These are phyloP conservation scores for Magnusiomyces suaveolens DNA, from an alignment of 1,139 yeast species.

Conservation along the genomic window DNA sequence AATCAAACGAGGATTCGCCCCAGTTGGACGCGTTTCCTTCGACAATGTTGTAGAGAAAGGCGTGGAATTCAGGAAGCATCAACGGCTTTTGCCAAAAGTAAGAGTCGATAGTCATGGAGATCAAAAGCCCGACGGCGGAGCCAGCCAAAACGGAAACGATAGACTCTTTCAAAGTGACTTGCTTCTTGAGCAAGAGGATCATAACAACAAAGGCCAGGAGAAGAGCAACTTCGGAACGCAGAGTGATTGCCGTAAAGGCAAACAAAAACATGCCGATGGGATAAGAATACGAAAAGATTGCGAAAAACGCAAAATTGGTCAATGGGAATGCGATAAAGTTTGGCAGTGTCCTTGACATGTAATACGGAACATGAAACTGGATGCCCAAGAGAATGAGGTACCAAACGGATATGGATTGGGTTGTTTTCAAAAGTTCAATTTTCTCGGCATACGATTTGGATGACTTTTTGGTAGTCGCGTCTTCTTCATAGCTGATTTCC, in stretches of 20 bases:
- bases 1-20: slow-evolving; percentile 47
- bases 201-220: slow-evolving; percentile 42
- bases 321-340: slow-evolving; percentile 78
- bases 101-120: slow-evolving; percentile 54
- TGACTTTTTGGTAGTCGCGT: slow-evolving; percentile 7
- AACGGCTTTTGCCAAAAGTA: slow-evolving; percentile 55
- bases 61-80: slow-evolving; percentile 60
- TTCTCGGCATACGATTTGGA: neutral
- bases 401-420: slow-evolving; percentile 34
- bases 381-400: slow-evolving; percentile 47
- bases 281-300: slow-evolving; percentile 43
- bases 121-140: slow-evolving; percentile 40
- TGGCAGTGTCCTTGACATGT: slow-evolving; percentile 74
- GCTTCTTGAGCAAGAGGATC: slow-evolving; percentile 33
- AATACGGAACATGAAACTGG: slow-evolving; percentile 74
- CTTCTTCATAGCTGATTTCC: slow-evolving; percentile 13
- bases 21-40: slow-evolving; percentile 52
- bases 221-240: slow-evolving; percentile 63
- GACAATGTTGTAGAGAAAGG: slow-evolving; percentile 65
- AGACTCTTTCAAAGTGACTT: slow-evolving; percentile 35
- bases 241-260: slow-evolving; percentile 56
- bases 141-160: slow-evolving; percentile 45
- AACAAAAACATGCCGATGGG: slow-evolving; percentile 46
- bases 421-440: neutral
- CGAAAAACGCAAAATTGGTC: slow-evolving; percentile 47